These are phyloP conservation scores for Iberis pinnata DNA, from an alignment of 345 rosid species.

Conservation along the genomic window DNA sequence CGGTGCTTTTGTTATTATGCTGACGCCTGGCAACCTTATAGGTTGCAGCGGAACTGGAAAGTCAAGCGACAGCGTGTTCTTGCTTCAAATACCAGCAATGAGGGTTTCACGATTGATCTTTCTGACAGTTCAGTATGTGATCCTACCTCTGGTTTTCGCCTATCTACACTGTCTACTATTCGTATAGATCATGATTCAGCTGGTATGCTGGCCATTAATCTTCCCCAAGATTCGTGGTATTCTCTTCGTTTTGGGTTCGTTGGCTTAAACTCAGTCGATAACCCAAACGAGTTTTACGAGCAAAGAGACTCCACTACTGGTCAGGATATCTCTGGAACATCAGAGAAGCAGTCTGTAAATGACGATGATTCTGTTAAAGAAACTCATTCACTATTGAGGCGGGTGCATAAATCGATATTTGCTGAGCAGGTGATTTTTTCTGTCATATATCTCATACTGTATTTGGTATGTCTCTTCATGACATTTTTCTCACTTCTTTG, in stretches of 20 bases:
- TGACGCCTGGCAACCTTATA: conserved; percentile 37
- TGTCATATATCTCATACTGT: not conserved
- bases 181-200: conserved; percentile 77
- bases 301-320: conserved; percentile 17
- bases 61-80: conserved; percentile 81
- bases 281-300: conserved; percentile 31
- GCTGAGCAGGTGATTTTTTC: conserved; percentile 59
- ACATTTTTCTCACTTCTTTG: conserved; percentile 21
- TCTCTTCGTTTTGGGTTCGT: conserved; percentile 74
- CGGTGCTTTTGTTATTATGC: conserved; percentile 1
- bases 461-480: not conserved
- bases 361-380: conserved; percentile 60
- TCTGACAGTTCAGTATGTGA: conserved; percentile 58
- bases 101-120: conserved; percentile 83
- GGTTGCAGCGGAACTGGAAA: conserved; percentile 99
- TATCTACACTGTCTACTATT: conserved; percentile 59
- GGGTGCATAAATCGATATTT: conserved; percentile 77
- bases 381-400: conserved; percentile 58
- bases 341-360: conserved; percentile 36
- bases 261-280: conserved; percentile 37
- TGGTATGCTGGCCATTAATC: conserved; percentile 83
- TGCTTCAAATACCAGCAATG: conserved; percentile 53
- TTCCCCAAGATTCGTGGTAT: conserved; percentile 65
- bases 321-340: conserved; percentile 29
- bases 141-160: conserved; percentile 40